Percentiles rank a stretch among this genome's conserved stretches.
These are phyloP conservation scores for Pilobolus umbonatus DNA, from an alignment of 192 early-diverging fungal species.

Conservation along the genomic window DNA sequence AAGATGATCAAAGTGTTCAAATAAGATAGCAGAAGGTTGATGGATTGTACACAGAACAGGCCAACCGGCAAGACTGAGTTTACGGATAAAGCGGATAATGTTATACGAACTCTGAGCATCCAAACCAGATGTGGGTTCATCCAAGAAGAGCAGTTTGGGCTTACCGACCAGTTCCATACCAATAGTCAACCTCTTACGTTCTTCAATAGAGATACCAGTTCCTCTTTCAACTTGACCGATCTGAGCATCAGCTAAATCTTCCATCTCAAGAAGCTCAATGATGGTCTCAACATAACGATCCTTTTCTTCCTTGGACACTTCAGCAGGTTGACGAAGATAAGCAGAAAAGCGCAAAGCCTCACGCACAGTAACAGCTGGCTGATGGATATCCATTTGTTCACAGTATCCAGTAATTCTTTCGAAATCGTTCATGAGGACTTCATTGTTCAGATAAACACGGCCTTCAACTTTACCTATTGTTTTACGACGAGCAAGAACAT, in stretches of 20 bases:
- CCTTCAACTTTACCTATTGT: conserved; percentile 62
- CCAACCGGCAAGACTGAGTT: conserved; percentile 59
- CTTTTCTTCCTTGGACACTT: conserved; percentile 48
- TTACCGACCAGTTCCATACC: conserved; percentile 79
- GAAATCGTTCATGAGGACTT: conserved; percentile 44
- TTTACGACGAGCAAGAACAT: conserved; percentile 74
- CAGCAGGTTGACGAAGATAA: conserved; percentile 61
- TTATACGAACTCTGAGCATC: conserved; percentile 78
- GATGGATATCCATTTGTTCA: conserved; percentile 88
- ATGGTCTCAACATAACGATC: conserved; percentile 47
- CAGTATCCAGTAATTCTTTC: conserved; percentile 70
- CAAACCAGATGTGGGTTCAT: conserved; percentile 68
- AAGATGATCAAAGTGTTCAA: conserved; percentile 82
- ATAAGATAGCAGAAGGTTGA: conserved; percentile 80
- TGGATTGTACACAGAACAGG: conserved; percentile 82
- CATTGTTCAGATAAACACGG: conserved; percentile 52
- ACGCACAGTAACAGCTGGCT: conserved; percentile 84
- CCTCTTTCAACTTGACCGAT: conserved; percentile 46
- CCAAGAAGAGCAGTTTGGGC: conserved; percentile 74
- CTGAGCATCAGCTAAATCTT: conserved; percentile 53
- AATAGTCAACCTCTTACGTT: conserved; percentile 79
- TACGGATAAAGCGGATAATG: conserved; percentile 67
- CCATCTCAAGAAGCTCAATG: conserved; percentile 51
- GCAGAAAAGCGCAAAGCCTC: conserved; percentile 85
- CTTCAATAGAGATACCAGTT: conserved; percentile 76